Evolutionary conservation across 164 flowering plant species (phyloP), one percentile per base, ranked within the genome.

Genomic region (Nelumbo lutea): DNA sequence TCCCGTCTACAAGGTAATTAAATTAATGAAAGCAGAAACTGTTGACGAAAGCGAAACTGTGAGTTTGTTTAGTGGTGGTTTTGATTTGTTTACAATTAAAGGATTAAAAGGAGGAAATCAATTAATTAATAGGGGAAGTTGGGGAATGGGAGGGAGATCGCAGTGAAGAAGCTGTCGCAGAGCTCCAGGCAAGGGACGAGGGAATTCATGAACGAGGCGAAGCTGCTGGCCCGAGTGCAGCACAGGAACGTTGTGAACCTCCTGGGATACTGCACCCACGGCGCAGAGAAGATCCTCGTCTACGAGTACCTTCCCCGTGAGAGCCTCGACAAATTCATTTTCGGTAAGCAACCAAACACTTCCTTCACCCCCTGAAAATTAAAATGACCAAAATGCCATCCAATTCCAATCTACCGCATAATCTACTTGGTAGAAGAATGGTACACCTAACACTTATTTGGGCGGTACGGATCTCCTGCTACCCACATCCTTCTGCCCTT

Each of bases 321-420:
- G 78, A 95, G 99, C 87, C 85, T 95, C 46, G 97, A 95, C 88
- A 95, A 92, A 80, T 67, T 86, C 71, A 86, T 95, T 59, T 95
- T 92, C 88, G 77, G 97, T 95, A 80, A 80, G 96, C 72, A 6
- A 50, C 44, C 61, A 40, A 27, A 40, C n/a, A 44, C 41, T 11
- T 3, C 61, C 56, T 7, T 70, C 2, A 42, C 64, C 5, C 59
- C 13, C 3, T 10, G 40, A 38, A 15, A 14, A n/a, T 8, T 45
- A n/a, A 40, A 46, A 46, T 46, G 48, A 46, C 48, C 7, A 46
- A 46, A 46, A 46, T 46, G 48, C 48, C 48, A 46, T 7, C 7
- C 4, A 46, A 46, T 46, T 46, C 7, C 27, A 27, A 27, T 27
- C 27, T 27, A 27, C 27, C 27, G 27, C 27, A 27, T 27, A 27